Base-by-base conservation (phyloP, 2,329 filamentous ascomycete species). In the Fusarium oligoseptatum region DNA sequence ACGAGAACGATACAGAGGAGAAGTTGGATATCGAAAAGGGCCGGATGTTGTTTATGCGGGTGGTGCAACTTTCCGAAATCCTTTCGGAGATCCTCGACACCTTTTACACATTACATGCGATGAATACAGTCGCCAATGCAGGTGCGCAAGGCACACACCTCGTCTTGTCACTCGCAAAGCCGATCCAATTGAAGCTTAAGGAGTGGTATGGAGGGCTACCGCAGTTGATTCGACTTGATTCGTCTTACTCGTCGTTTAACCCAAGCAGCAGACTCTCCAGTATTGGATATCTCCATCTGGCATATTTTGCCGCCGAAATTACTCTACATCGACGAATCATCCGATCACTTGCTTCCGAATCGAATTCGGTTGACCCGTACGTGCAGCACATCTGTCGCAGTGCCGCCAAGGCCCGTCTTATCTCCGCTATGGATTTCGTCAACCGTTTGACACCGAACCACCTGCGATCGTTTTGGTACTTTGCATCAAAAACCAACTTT, bases 341-440 rank as follows among this genome's bases (percentile, higher is more conserved):
- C 68, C 92, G 95, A 61, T 95, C 95, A 2, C 88, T 98, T 50
- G 80, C 85, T 22, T 82, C 86, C 12, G 77, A 81, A 4, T 74
- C 83, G 6, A 80, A 82, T 8, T 79, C 82, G 5, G 87, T 92
- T 43, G 94, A 97, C 80, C 89, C 92, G 0, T 97, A 98, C 78
- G 91, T 97, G 60, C 90, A 95, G 65, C 94, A 97, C 83, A 98
- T 98, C 77, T 98, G 95, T 83, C 95, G 96, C 63, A 95, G 93
- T 67, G 96, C 96, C 5, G 96, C 96, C 63, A 98, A 98, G 82
- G 97, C 96, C 0, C 93, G 96, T 7, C 89, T 98, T 37, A 98
- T 98, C 80, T 97, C 94, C 24, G 95, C 95, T 73, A 97, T 98
- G 94, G 96, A 98, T 82, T 98, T 98, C 83, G 95, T 98, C 78